Evolutionary conservation across 805 yeast species (phyloP).

Genomic region (Hanseniaspora meyeri): DNA sequence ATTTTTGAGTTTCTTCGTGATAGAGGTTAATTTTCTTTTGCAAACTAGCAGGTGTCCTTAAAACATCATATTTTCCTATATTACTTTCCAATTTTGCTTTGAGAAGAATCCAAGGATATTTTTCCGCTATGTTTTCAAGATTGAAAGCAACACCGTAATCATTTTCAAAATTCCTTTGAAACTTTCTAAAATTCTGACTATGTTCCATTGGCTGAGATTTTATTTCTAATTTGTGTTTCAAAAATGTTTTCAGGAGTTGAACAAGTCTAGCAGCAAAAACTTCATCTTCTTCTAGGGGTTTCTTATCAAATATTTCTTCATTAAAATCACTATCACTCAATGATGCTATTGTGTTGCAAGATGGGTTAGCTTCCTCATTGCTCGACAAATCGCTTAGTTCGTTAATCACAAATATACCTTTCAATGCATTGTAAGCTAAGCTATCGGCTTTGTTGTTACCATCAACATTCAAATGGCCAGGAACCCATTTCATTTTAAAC

Average conservation of each 20-base stretch:
- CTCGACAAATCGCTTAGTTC: background rate
- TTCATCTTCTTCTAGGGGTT: background rate
- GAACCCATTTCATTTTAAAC: slow-evolving; percentile 47
- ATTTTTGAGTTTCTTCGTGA: background rate
- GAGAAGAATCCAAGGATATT: background rate
- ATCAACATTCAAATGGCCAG: slow-evolving; percentile 53
- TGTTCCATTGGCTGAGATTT: background rate
- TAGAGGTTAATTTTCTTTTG: background rate
- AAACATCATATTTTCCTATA: background rate
- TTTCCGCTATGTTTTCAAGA: background rate
- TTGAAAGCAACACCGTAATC: background rate
- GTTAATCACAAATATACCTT: slow-evolving; percentile 22
- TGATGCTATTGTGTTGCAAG: background rate
- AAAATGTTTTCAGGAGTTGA: background rate
- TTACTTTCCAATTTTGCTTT: background rate
- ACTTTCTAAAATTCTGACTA: background rate
- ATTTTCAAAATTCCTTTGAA: background rate
- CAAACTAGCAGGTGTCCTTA: slow-evolving; percentile 7
- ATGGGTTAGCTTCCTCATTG: background rate
- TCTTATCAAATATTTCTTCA: background rate
- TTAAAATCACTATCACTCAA: background rate
- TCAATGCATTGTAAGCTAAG: slow-evolving; percentile 39
- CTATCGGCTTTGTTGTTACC: slow-evolving; percentile 74
- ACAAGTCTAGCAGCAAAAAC: background rate
- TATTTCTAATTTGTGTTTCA: background rate